Evolutionary conservation across 2,329 filamentous ascomycete genomes (phyloP).

Genomic region (Penicillium glabrum): DNA sequence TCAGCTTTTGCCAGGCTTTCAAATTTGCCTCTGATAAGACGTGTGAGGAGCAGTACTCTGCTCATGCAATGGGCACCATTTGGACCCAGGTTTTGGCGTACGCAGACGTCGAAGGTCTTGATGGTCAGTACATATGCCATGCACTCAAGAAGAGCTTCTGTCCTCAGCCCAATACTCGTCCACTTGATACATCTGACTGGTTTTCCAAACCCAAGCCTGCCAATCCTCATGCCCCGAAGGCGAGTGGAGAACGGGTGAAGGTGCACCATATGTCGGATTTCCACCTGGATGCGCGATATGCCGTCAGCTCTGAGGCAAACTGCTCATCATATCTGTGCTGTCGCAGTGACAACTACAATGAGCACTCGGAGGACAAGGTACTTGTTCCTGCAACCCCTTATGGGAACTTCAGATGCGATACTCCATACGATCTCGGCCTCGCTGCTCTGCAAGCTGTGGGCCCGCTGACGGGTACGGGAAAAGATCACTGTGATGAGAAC

Average conservation of each 20-base stretch:
- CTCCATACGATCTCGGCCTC: conserved; percentile 58
- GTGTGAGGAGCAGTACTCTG: conserved; percentile 51
- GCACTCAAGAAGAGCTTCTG: conserved; percentile 52
- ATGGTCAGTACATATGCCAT: conserved; percentile 60
- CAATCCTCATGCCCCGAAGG: conserved; percentile 43
- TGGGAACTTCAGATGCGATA: conserved; percentile 58
- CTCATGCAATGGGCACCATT: conserved; percentile 52
- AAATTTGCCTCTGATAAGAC: conserved; percentile 47
- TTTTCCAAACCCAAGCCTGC: conserved; percentile 58
- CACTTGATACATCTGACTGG: conserved; percentile 45
- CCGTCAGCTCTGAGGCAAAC: conserved; percentile 54
- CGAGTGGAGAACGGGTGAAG: conserved; percentile 56
- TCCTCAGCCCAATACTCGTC: conserved; percentile 44
- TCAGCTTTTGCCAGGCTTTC: conserved; percentile 52
- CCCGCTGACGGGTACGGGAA: conserved; percentile 56
- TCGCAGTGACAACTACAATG: conserved; percentile 44
- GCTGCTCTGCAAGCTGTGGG: conserved; percentile 58
- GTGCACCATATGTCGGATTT: conserved; percentile 59
- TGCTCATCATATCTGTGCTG: conserved; percentile 56
- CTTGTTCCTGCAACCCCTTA: conserved; percentile 53
- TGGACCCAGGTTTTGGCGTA: conserved; percentile 59
- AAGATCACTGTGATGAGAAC: conserved; percentile 39
- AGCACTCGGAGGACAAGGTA: conserved; percentile 33
- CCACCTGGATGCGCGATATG: conserved; percentile 57
- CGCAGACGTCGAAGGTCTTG: conserved; percentile 54